These are phyloP conservation scores for Silene noctiflora DNA, from an alignment of 179 eudicot species.

Conservation along the genomic window DNA sequence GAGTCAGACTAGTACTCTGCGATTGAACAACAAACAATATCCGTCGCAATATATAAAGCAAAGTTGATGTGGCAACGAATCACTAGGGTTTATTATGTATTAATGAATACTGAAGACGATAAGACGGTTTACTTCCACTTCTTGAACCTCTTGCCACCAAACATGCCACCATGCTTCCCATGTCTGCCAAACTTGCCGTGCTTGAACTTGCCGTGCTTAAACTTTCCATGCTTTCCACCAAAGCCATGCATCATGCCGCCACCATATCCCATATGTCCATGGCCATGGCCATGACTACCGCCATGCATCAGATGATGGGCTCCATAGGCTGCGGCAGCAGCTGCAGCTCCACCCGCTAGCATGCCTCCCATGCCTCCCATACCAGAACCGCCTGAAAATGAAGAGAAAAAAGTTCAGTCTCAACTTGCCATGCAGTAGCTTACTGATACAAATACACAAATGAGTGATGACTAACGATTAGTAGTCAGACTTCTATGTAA, in stretches of 20 bases:
- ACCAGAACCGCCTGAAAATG: constrained; percentile 17
- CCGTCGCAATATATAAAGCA: not conserved
- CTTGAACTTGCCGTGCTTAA: constrained; percentile 34
- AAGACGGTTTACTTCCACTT: constrained; percentile 53
- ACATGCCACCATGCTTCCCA: constrained; percentile 34
- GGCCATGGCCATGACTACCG: constrained; percentile 30
- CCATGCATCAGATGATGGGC: constrained; percentile 35
- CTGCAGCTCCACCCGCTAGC: constrained; percentile 58
- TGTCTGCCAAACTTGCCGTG: constrained; percentile 38
- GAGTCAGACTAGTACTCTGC: not conserved
- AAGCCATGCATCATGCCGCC: constrained; percentile 14
- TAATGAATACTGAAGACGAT: not conserved
- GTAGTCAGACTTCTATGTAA: not conserved
- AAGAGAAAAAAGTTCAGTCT: not conserved
- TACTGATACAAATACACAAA: not conserved
- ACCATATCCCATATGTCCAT: constrained; percentile 15
- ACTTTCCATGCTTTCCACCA: constrained; percentile 40
- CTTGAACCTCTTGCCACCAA: constrained; percentile 50
- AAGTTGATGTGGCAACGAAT: constrained; percentile 7
- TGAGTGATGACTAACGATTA: not conserved
- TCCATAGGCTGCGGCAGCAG: constrained; percentile 54
- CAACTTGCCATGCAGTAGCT: not conserved
- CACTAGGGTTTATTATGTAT: constrained; percentile 11
- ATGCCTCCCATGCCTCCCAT: constrained; percentile 34
- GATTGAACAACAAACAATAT: constrained; percentile 11